Evolutionary conservation across 495 filamentous ascomycete species (phyloP), one percentile per base, ranked within the genome.

Genomic region (Annulohypoxylon maeteangense): DNA sequence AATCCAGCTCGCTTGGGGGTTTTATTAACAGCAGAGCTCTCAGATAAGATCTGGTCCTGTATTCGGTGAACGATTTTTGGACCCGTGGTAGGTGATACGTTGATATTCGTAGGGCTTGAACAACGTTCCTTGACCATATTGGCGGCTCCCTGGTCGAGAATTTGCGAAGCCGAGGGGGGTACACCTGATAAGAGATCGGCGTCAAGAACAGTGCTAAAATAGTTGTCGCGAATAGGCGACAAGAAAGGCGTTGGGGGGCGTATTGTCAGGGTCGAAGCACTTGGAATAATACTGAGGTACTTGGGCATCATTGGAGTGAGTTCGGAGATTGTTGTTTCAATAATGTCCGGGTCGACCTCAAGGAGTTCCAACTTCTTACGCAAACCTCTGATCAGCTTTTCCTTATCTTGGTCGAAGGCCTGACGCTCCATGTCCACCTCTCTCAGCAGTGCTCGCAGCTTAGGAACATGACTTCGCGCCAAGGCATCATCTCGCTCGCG

Each of bases 401-500:
- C 67, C 62, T 76, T 75, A 6, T 68, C 62, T 16, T 72, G 63
- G 22, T 78, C 70, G 62, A 74, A 78, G n/a, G 55, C 56, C 20
- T 70, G 62, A 14, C 75, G 71, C 62, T 74, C 70, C 27, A 34
- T 65, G 18, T 78, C 74, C 5, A 78, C 63, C 29, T 76, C 70
- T 53, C 68, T 65, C 27, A 78, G 57, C 29, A 76, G 44, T 18
- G 64, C 68, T 20, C 65, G 65, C 11, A 78, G 63, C 50, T 62
- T 67, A 1, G 75, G 75, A 18, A 78, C 68, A 29, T 74, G 48
- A 53, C 70, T 65, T 10, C 73, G 70, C 22, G 71, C 75, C 27
- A 78, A 58, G 47, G 68, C 67, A 36, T 76, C 67, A 62, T 76
- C 75, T 53, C 70, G 59, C 50, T 76, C 71, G 5, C 47, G 75